Evolutionary conservation across 495 filamentous ascomycete species (phyloP), one percentile per base, ranked within the genome.

Genomic region (Penicillium fimorum): DNA sequence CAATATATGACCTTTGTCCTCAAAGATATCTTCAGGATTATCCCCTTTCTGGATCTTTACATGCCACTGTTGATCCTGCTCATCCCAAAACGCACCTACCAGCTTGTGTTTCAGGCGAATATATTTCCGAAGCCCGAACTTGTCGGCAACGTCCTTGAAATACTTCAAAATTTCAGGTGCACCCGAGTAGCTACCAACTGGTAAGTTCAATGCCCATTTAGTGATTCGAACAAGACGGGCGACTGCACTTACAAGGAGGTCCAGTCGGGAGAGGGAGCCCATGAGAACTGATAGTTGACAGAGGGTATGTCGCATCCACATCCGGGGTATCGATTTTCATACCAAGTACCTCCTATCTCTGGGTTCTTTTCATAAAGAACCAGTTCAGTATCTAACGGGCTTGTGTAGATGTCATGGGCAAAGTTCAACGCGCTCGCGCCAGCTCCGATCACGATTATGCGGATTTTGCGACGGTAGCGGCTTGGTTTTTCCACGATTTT

Each of bases 301-400:
- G 65, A 57, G 12, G 67, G 67, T 41, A 60, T 56, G 54, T 70
- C 66, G 49, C 73, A 78, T n/a, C 73, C 74, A 5, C 80, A 76
- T 43, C 83, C 83, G 3, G 81, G 79, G 65, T 87, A 85, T 51
- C 73, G 71, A 48, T 86, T 86, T 64, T 84, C 82, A 51, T 78
- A 81, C 83, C 84, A 87, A 17, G 74, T 77, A 4, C 74, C 74
- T 11, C 74, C 73, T 49, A 77, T 69, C 53, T 77, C 74, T 35
- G 55, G 33, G 43, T 76, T 77, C 66, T 77, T 77, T 52, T 77
- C 74, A 46, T 77, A 77, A 48, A 52, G 50, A 9, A 64, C 61
- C 18, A 77, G 66, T 0, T 71, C 67, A 3, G 73, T 33, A 47
- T 75, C 65, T 40, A 72, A 46, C 62, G 74, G 61, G 57, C 74